These are phyloP conservation scores for Haplosporangium sp. DNA, from an alignment of 371 early-diverging fungal genomes.

Conservation along the genomic window DNA sequence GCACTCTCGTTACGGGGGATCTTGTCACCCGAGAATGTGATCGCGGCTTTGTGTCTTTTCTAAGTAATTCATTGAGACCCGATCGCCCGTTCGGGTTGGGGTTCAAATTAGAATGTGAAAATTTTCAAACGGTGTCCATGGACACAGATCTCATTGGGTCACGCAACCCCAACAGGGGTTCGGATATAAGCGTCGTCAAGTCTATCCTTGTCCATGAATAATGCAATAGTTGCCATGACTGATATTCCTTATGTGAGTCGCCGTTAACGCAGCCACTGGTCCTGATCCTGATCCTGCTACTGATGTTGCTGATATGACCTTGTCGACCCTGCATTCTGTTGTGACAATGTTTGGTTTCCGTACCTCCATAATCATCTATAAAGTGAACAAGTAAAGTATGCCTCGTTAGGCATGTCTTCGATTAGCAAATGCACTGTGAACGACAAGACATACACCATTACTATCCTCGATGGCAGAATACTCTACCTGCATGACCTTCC, in stretches of 20 bases:
- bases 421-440: not conserved
- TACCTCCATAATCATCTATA: constrained; percentile 57
- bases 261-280: too few species aligned
- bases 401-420: not conserved
- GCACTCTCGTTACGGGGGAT: constrained; percentile 69
- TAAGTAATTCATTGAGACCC: constrained; percentile 12
- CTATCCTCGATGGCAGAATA: not conserved
- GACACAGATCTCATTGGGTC: not conserved
- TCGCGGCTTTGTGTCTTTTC: constrained; percentile 66
- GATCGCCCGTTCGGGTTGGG: constrained; percentile 1
- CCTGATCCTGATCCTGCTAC: too few species aligned
- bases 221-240: too few species aligned
- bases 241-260: too few species aligned
- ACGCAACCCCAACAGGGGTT: constrained; percentile 13
- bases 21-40: constrained; percentile 74
- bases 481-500: constrained; percentile 75
- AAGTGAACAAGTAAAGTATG: not conserved
- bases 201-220: too few species aligned
- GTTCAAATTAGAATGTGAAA: constrained; percentile 41
- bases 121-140: not conserved
- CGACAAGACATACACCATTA: not conserved
- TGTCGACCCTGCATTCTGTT: too few species aligned
- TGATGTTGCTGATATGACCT: too few species aligned
- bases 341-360: too few species aligned
- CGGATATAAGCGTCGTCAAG: not conserved